Evolutionary conservation across 306 rosid genomes (phyloP), one percentile per base, ranked within the genome.

Genomic region (Prunus campanulata): DNA sequence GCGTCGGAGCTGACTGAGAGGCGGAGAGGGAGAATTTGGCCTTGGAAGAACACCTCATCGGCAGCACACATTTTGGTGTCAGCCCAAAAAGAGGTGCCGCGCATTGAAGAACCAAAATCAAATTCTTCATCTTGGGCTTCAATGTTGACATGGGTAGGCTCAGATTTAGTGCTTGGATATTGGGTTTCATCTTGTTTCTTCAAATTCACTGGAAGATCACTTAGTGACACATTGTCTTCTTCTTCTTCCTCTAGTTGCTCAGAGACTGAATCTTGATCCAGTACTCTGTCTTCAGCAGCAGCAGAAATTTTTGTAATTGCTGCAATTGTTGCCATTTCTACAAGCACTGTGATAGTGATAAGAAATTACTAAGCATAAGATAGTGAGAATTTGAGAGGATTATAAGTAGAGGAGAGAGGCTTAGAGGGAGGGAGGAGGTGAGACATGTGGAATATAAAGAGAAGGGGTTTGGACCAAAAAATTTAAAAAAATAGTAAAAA

Each of bases 31-130:
- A 95, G 90, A 39, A 95, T 83, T 77, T 88, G 91, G 11, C 99
- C 99, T 67, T 78, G 78, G 61, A 88, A 92, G 86, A 95, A 89
- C 22, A 95, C 87, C 39, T 95, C 96, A 46, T 95, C 99, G 0
- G 99, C 99, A 0, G 77, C 82, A 20, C 97, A 95, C 97, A 95
- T 95, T 79, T 84, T 72, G 0, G 86, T 71, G 10, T 74, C 85
- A 11, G 78, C 39, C 48, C 77, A 82, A 19, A 79, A 66, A 42
- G 79, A 65, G 66, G 78, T 83, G 55, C 74, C 77, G 24, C 68
- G 77, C 77, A 79, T 70, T 8, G 87, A 80, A 8, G 85, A 78
- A 12, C 74, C 60, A 60, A 95, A 95, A 72, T 93, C 82, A 51
- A 95, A 95, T 27, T 90, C 95, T 24, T 90, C 76, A 57, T 66